Evolutionary conservation across 768 basidiomycete genomes (phyloP).

Genomic region (Cystobasidium onofrii): DNA sequence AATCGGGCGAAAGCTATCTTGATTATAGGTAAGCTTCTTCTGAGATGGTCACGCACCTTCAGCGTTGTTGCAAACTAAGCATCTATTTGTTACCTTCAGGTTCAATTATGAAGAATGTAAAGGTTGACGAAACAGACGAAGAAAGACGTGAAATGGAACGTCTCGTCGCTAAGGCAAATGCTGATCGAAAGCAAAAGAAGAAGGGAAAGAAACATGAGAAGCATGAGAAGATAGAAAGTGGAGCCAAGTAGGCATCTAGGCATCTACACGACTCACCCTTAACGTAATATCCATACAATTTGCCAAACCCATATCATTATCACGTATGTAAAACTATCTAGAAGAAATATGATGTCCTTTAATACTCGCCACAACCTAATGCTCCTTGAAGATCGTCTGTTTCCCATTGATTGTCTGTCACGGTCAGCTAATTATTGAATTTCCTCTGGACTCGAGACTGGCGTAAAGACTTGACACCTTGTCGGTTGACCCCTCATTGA

Average conservation of each 20-base stretch:
- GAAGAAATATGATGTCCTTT: too few relatives aligned
- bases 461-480: too few relatives aligned
- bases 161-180: slow-evolving; percentile 49
- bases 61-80: not conserved
- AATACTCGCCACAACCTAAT: too few relatives aligned
- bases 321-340: too few relatives aligned
- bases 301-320: too few relatives aligned
- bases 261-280: too few relatives aligned
- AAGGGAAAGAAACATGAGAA: slow-evolving; percentile 30
- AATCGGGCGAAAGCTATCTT: slow-evolving; percentile 85
- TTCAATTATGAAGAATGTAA: slow-evolving; percentile 66
- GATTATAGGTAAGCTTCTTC: slow-evolving; percentile 58
- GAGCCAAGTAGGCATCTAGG: not conserved
- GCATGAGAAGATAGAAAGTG: slow-evolving; percentile 15
- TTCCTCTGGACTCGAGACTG: too few relatives aligned
- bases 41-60: not conserved
- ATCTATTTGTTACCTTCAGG: not conserved
- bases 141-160: slow-evolving; percentile 90
- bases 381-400: too few relatives aligned
- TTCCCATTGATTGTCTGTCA: too few relatives aligned
- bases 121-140: slow-evolving; percentile 83
- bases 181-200: slow-evolving; percentile 32
- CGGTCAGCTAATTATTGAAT: too few relatives aligned
- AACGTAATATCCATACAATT: too few relatives aligned
- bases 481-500: too few relatives aligned